A percentile compares a stretch with the other conserved stretches of the same genome.
Evolutionary conservation across 2,329 filamentous ascomycete species (phyloP).

Genomic region (Pestalotiopsis sp.): DNA sequence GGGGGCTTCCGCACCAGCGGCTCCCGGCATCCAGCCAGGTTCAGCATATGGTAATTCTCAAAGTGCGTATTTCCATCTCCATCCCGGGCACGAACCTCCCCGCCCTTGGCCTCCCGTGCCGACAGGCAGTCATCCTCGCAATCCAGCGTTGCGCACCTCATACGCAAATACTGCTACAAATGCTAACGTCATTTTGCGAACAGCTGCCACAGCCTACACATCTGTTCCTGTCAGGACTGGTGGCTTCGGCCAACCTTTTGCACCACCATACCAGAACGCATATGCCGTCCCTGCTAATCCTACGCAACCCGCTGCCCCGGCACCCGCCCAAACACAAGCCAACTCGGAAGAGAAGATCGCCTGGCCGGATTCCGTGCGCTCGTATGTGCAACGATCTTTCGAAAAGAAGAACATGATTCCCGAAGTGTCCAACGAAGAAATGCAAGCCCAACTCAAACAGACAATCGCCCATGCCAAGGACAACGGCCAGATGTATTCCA

Average conservation of each 20-base stretch:
- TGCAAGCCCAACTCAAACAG: constrained; percentile 82
- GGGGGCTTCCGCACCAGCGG: constrained; percentile 21
- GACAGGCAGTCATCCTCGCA: neutral
- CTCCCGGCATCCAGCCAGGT: constrained; percentile 26
- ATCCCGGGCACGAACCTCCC: neutral
- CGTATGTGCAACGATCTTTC: constrained; percentile 90
- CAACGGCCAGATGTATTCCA: constrained; percentile 67
- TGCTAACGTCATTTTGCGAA: constrained; percentile 29
- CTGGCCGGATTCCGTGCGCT: constrained; percentile 81
- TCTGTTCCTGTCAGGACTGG: constrained; percentile 44
- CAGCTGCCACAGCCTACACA: constrained; percentile 44
- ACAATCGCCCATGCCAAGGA: constrained; percentile 85
- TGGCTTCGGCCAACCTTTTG: constrained; percentile 34
- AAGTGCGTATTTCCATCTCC: constrained; percentile 17
- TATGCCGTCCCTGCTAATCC: constrained; percentile 36
- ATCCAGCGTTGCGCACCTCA: neutral
- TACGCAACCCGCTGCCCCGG: constrained; percentile 29
- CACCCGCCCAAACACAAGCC: constrained; percentile 37
- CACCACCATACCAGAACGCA: constrained; percentile 26
- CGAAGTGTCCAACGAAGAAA: constrained; percentile 66
- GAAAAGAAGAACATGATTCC: constrained; percentile 69
- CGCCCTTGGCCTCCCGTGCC: neutral
- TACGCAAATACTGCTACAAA: neutral
- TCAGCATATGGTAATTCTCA: constrained; percentile 28
- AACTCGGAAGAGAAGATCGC: constrained; percentile 63